Base-by-base conservation (phyloP, 352 stramenopile species). In the Thalassiosira gravida region DNA sequence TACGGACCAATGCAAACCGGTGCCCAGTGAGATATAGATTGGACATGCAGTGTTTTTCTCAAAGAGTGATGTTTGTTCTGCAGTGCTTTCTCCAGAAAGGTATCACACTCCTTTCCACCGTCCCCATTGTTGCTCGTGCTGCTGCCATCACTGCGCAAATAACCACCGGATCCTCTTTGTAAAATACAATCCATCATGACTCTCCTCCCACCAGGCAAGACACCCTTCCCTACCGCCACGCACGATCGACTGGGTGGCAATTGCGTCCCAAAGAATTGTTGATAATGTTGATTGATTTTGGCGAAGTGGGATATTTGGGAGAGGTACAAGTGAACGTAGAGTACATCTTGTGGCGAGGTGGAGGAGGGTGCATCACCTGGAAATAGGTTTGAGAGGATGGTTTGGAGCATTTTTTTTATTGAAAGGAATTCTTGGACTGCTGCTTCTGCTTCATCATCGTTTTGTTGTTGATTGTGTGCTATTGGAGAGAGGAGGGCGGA, bases 1-100 rank as follows among this genome's bases (percentile, higher is more conserved):
- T 99, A 99, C 1, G 97, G 97, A 1, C 97, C 97, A 70, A 99
- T 98, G 89, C 97, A 99, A 37, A 98, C 95, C 0, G 97, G 97
- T 3, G 97, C 97, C 97, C 97, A 99, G 20, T 92, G 79, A 1
- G 95, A 98, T 55, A 98, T 94, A 66, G 96, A 99, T 82, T 97
- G 95, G 14, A 99, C 95, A 63, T 99, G 96, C 20, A 98, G 83
- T 53, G 97, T 95, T 61, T 98, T 90, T 32, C 89, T 64, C 22
- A 92, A 56, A 8, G 74, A 83, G 58, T 77, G 70, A 22, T 73
- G 70, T 39, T 81, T 80, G 64, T 77, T 90, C 35, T 70, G 77
- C n/a, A 66, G 85, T 37, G 55, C 52, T 46, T 75, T 66, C 8
- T 80, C 22, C 1, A 80, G 27, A 30, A 70, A 66, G 32, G 59